Evolutionary conservation across 2,329 filamentous ascomycete species (phyloP).

Genomic region (Teratosphaeria zuluensis): DNA sequence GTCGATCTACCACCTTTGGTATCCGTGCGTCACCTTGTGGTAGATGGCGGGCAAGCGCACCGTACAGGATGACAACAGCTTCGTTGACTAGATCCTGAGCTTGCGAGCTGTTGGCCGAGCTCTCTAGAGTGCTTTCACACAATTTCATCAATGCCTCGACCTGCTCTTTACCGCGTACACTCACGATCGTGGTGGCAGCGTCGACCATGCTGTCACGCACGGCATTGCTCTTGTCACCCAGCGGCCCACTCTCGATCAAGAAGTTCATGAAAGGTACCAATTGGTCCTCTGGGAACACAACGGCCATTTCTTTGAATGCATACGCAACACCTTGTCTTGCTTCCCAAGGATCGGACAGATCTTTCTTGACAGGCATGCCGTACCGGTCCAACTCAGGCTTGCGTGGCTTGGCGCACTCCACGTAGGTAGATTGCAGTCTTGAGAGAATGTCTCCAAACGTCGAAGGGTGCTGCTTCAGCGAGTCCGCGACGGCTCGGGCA

Average conservation of each 20-base stretch:
- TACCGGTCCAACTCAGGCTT: constrained; percentile 81
- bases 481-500: constrained; percentile 69
- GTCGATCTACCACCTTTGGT: constrained; percentile 74
- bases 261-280: constrained; percentile 75
- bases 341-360: constrained; percentile 85
- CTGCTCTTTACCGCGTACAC: constrained; percentile 67
- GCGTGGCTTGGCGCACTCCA: constrained; percentile 69
- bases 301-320: constrained; percentile 72
- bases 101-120: constrained; percentile 70
- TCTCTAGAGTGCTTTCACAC: constrained; percentile 81
- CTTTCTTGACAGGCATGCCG: constrained; percentile 85
- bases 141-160: constrained; percentile 87
- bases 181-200: constrained; percentile 71
- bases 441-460: constrained; percentile 54
- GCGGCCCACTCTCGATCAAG: constrained; percentile 72
- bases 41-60: constrained; percentile 81
- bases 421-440: constrained; percentile 61
- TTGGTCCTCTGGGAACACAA: constrained; percentile 56
- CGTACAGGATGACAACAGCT: constrained; percentile 95
- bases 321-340: constrained; percentile 79
- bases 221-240: constrained; percentile 68
- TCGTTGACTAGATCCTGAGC: constrained; percentile 87
- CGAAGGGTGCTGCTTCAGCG: constrained; percentile 51
- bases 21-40: constrained; percentile 77
- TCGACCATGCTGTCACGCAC: constrained; percentile 90